These are phyloP conservation scores for Laetiporus sulphureus DNA, from an alignment of 1,284 basidiomycete genomes.

Conservation along the genomic window DNA sequence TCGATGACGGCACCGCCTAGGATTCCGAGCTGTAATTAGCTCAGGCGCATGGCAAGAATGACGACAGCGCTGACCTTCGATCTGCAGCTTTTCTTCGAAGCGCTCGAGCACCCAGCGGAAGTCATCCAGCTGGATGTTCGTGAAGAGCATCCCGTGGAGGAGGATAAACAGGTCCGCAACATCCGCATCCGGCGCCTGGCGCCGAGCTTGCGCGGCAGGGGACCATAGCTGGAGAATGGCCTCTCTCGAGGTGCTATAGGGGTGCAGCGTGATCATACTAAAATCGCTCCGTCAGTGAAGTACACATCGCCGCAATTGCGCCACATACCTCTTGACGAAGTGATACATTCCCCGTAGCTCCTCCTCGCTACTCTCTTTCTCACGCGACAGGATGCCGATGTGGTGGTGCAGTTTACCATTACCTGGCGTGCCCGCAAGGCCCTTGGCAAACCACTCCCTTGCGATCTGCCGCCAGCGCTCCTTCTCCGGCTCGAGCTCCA, in stretches of 20 bases:
- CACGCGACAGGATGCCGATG: slow-evolving; percentile 82
- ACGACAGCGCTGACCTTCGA: slow-evolving; percentile 42
- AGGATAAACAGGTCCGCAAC: slow-evolving; percentile 84
- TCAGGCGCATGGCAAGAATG: background rate
- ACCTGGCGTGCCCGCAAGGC: slow-evolving; percentile 84
- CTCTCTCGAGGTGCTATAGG: slow-evolving; percentile 83
- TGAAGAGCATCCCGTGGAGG: slow-evolving; percentile 94
- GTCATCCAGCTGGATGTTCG: slow-evolving; percentile 89
- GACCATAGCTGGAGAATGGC: slow-evolving; percentile 86
- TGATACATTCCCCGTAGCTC: slow-evolving; percentile 89
- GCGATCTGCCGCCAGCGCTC: slow-evolving; percentile 91
- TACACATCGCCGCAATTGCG: background rate
- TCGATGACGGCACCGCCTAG: slow-evolving; percentile 37
- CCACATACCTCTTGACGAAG: slow-evolving; percentile 84
- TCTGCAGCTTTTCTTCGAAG: slow-evolving; percentile 80
- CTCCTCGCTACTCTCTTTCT: slow-evolving; percentile 80
- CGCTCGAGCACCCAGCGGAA: slow-evolving; percentile 78
- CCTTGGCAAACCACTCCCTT: slow-evolving; percentile 88
- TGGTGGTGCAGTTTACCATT: slow-evolving; percentile 93
- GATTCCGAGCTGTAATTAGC: background rate
- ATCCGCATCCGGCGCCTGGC: slow-evolving; percentile 69
- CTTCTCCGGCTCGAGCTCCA: slow-evolving; percentile 88
- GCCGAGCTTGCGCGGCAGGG: slow-evolving; percentile 60
- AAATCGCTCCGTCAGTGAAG: slow-evolving; percentile 9
- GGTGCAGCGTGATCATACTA: slow-evolving; percentile 86